These are phyloP conservation scores for Scutellaria minor DNA, from an alignment of 257 asterid species.

Conservation along the genomic window DNA sequence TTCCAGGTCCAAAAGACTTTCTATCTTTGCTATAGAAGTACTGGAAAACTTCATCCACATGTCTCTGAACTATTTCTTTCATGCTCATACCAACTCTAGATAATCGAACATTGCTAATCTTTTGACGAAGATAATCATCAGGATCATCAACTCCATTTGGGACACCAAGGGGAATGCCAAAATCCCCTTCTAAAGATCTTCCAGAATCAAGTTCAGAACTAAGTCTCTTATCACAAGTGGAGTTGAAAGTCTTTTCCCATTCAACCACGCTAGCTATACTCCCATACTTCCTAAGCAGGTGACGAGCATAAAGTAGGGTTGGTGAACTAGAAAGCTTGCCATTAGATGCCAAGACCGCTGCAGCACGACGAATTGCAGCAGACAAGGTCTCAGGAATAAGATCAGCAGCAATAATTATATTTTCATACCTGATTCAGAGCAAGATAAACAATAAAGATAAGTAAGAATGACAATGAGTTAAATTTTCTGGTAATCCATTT, in stretches of 20 bases:
- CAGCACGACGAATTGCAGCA: conserved; percentile 77
- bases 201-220: conserved; percentile 82
- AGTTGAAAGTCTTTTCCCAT: conserved; percentile 84
- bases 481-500: conserved; percentile 3
- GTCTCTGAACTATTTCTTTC: conserved; percentile 88
- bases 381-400: conserved; percentile 86
- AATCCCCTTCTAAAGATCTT: conserved; percentile 77
- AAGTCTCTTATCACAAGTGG: conserved; percentile 81
- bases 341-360: conserved; percentile 70
- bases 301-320: conserved; percentile 68
- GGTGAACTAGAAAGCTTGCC: conserved; percentile 80
- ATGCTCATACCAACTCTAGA: conserved; percentile 89
- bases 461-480: conserved; percentile 10
- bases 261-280: conserved; percentile 73
- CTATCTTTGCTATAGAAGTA: conserved; percentile 74
- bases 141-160: conserved; percentile 94
- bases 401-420: conserved; percentile 80
- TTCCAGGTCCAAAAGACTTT: conserved; percentile 62
- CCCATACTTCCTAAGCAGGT: conserved; percentile 74
- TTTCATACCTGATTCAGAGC: conserved; percentile 76
- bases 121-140: conserved; percentile 93
- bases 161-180: conserved; percentile 82
- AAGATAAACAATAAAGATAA: conserved; percentile 29
- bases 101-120: conserved; percentile 72
- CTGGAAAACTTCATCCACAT: conserved; percentile 75